Conservation (phyloP, 352 stramenopile species). For the Pythium brachiatum region DNA sequence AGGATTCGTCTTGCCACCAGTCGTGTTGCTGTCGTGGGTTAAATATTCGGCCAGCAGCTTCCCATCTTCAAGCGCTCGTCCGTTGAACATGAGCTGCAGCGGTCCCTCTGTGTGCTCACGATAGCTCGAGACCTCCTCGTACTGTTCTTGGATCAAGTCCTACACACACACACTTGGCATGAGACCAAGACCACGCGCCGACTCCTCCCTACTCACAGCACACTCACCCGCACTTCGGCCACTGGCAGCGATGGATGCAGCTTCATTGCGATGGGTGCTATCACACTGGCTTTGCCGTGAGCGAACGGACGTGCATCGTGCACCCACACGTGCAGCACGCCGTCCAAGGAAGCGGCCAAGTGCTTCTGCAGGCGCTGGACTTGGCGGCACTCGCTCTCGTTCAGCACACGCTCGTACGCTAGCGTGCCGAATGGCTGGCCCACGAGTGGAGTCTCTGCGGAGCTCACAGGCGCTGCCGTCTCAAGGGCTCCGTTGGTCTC, state of each 20-base stretch:
- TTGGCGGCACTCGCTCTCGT: slow-evolving; percentile 35
- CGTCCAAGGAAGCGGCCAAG: slow-evolving; percentile 25
- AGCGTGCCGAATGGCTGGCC: slow-evolving; percentile 14
- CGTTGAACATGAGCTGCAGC: slow-evolving; percentile 44
- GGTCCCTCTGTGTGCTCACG: slow-evolving; percentile 33
- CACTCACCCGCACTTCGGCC: slow-evolving; percentile 34
- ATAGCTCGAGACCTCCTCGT: slow-evolving; percentile 40
- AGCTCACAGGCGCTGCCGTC: background rate
- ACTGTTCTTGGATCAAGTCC: slow-evolving; percentile 48
- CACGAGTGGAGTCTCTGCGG: background rate
- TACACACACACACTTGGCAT: slow-evolving; percentile 3
- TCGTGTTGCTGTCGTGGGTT: background rate
- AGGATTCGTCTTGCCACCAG: background rate
- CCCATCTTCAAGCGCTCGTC: slow-evolving; percentile 38
- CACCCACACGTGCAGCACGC: slow-evolving; percentile 57
- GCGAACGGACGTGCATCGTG: slow-evolving; percentile 49
- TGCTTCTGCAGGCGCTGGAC: slow-evolving; percentile 29
- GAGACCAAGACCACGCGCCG: no score
- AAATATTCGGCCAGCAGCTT: slow-evolving; percentile 46
- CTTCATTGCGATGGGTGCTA: slow-evolving; percentile 42
- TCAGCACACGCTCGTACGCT: slow-evolving; percentile 46
- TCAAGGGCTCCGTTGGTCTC: background rate
- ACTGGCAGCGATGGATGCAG: slow-evolving; percentile 43
- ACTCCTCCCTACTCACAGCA: background rate
- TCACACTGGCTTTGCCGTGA: slow-evolving; percentile 39